These are phyloP conservation scores for Sequoiadendron giganteum DNA, from an alignment of 75 land plant genomes.

Conservation along the genomic window DNA sequence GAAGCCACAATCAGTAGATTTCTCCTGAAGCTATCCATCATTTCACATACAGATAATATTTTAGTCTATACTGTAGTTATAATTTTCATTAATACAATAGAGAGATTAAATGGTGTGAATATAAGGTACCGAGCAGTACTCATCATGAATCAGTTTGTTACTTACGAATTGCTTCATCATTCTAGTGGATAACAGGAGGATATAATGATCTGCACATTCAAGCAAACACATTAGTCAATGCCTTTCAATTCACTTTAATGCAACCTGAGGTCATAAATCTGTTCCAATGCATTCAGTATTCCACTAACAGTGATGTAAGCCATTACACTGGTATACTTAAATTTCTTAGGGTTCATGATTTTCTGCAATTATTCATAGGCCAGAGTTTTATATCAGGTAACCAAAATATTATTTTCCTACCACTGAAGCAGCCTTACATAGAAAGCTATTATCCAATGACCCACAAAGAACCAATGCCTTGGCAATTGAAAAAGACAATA, in stretches of 20 bases:
- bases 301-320: background rate
- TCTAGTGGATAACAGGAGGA: background rate
- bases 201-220: background rate
- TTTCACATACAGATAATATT: background rate
- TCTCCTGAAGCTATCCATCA: background rate
- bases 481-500: background rate
- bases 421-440: background rate
- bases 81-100: background rate
- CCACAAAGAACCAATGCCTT: background rate
- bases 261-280: background rate
- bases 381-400: background rate
- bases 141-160: background rate
- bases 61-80: background rate
- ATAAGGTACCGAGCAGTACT: background rate
- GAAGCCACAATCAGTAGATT: background rate
- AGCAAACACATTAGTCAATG: constrained; percentile 9
- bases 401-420: background rate
- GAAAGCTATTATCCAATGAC: constrained; percentile 1
- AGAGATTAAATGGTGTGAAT: background rate
- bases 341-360: background rate
- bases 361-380: background rate
- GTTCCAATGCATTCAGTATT: background rate
- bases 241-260: background rate
- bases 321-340: background rate
- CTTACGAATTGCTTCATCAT: constrained; percentile 1